phyloP scores from a whole-genome alignment of 164 flowering plant species.

The Kingdonia uniflora region DNA sequence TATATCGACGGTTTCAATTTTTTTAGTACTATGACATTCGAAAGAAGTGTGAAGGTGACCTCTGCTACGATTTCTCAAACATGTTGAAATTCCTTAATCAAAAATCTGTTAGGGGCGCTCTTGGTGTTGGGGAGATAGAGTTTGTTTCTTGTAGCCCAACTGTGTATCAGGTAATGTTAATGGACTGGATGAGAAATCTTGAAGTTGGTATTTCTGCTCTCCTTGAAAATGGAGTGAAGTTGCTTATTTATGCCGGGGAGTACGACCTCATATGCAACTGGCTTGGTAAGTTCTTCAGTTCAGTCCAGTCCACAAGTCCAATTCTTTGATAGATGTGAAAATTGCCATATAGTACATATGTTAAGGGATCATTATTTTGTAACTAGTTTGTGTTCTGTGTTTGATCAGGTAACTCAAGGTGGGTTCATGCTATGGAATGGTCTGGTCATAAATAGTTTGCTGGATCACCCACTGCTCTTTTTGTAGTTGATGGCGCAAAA shows the following conservation, averaged over 20 bases:
- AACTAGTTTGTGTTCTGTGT: no score
- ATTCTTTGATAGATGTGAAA: no score
- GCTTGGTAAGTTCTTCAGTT: slow-evolving; percentile 50
- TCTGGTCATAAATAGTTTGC: slow-evolving; percentile 64
- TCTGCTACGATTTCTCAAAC: slow-evolving; percentile 82
- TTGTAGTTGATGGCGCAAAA: slow-evolving; percentile 55
- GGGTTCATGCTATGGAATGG: slow-evolving; percentile 97
- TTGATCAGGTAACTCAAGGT: slow-evolving; percentile 52
- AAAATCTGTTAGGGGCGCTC: slow-evolving; percentile 43
- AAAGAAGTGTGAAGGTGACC: slow-evolving; percentile 54
- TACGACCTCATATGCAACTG: slow-evolving; percentile 89
- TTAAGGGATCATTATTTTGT: no score
- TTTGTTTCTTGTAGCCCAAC: slow-evolving; percentile 62
- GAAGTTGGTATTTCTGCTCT: slow-evolving; percentile 75
- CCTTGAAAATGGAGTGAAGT: slow-evolving; percentile 61
- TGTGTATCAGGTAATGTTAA: slow-evolving; percentile 50
- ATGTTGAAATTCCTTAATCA: slow-evolving; percentile 53
- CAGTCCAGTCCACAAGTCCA: background rate
- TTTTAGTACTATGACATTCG: slow-evolving; percentile 80
- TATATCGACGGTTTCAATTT: background rate
- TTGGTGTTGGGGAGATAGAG: slow-evolving; percentile 65
- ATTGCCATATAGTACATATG: no score
- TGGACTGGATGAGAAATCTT: slow-evolving; percentile 80
- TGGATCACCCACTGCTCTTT: slow-evolving; percentile 37
- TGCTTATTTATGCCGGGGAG: slow-evolving; percentile 76